These are phyloP conservation scores for Fusarium floridanum DNA, from an alignment of 2,329 filamentous ascomycete species.

Conservation along the genomic window DNA sequence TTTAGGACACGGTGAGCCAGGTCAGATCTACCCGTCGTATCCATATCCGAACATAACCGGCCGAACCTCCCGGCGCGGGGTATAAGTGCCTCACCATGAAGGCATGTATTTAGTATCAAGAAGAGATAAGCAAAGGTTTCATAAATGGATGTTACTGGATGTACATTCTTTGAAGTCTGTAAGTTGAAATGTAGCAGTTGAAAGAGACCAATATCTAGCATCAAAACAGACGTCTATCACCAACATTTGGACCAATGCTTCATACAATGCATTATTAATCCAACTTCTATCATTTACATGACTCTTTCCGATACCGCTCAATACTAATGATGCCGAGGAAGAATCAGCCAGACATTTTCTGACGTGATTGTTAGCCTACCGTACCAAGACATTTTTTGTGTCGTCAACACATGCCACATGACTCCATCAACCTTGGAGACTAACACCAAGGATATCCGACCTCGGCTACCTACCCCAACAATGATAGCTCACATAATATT, in stretches of 20 bases:
- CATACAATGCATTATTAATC: background rate
- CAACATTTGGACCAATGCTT: background rate
- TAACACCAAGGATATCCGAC: background rate
- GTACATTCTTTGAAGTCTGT: background rate
- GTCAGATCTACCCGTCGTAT: background rate
- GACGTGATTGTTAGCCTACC: background rate
- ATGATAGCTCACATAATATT: background rate
- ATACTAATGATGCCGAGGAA: background rate
- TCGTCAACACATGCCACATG: background rate
- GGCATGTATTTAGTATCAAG: background rate
- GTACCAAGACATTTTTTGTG: background rate
- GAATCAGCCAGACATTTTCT: background rate
- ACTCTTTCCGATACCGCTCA: background rate
- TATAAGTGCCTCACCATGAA: background rate
- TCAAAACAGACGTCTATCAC: background rate
- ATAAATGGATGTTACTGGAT: too few species aligned
- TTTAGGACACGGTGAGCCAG: background rate
- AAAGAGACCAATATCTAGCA: background rate
- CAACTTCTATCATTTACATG: background rate
- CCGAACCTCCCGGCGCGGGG: constrained; percentile 2
- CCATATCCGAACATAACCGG: constrained; percentile 6
- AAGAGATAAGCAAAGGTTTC: background rate
- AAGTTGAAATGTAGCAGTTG: background rate
- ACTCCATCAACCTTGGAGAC: background rate
- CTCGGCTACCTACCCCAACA: background rate